Conservation (phyloP, 345 rosid genomes). For the Euphorbia peplus region DNA sequence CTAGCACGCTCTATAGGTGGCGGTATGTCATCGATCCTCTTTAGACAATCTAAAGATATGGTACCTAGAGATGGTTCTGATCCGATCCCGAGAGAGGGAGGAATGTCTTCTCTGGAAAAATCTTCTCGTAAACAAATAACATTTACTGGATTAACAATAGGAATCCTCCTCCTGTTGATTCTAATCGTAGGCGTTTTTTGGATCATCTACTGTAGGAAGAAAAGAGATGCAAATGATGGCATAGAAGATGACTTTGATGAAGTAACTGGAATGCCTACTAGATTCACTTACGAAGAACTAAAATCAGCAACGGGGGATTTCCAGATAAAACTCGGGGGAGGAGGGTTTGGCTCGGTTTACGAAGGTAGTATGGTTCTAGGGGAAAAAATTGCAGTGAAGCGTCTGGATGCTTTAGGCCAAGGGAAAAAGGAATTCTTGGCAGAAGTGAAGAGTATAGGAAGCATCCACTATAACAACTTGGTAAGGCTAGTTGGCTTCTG, state of each 20-base stretch:
- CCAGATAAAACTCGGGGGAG: background rate
- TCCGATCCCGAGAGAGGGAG: too few relatives aligned
- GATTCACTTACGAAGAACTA: slow-evolving; percentile 15
- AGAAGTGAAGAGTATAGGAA: slow-evolving; percentile 15
- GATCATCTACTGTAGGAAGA: background rate
- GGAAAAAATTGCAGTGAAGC: slow-evolving; percentile 15
- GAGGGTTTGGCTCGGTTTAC: slow-evolving; percentile 21
- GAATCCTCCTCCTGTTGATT: background rate
- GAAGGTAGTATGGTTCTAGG: slow-evolving; percentile 8
- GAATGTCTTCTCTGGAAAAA: too few relatives aligned
- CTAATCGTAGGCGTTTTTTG: background rate
- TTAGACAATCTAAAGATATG: too few relatives aligned
- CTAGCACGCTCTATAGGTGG: too few relatives aligned
- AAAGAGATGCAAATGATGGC: background rate
- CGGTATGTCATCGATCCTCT: too few relatives aligned
- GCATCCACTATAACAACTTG: background rate
- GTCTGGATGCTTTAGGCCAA: background rate
- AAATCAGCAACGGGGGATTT: slow-evolving; percentile 8
- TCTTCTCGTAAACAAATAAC: background rate
- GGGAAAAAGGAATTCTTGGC: slow-evolving; percentile 9
- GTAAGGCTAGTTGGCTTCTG: background rate
- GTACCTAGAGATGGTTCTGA: too few relatives aligned
- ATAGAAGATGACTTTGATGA: background rate
- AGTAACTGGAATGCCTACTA: background rate
- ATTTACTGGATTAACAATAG: background rate